A percentile compares a stretch with the other conserved stretches of the same genome.
These are phyloP conservation scores for Mucor piriformis DNA, from an alignment of 371 early-diverging fungal genomes.

Conservation along the genomic window DNA sequence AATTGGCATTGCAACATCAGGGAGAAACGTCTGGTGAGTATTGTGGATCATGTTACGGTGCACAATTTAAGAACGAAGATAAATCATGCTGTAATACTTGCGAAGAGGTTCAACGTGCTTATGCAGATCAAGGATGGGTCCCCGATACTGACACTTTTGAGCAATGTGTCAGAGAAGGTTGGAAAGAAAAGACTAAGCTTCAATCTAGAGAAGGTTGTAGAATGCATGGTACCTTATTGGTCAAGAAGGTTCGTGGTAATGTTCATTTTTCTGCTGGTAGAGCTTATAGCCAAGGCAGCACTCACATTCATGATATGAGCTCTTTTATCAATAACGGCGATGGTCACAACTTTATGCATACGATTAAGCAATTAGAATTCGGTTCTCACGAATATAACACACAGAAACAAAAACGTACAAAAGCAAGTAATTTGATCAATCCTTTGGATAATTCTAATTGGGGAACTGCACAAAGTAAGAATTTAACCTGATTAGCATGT, in stretches of 20 bases:
- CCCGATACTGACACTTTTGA: constrained; percentile 76
- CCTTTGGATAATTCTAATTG: constrained; percentile 77
- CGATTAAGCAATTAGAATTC: constrained; percentile 82
- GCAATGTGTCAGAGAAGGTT: constrained; percentile 92
- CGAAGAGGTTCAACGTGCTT: constrained; percentile 85
- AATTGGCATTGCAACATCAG: constrained; percentile 14
- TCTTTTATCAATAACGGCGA: constrained; percentile 44
- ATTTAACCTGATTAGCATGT: neutral
- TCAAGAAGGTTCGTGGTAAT: constrained; percentile 90
- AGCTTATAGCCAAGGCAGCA: constrained; percentile 68
- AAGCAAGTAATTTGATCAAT: constrained; percentile 59
- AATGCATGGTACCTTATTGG: constrained; percentile 77
- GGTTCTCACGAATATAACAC: constrained; percentile 57
- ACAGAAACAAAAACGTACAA: constrained; percentile 38
- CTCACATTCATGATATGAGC: constrained; percentile 69
- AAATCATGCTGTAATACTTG: constrained; percentile 93
- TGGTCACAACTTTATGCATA: constrained; percentile 76
- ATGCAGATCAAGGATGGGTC: constrained; percentile 79
- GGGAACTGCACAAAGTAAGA: constrained; percentile 46
- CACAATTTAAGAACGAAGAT: constrained; percentile 46
- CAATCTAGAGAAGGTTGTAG: constrained; percentile 91
- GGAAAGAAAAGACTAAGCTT: constrained; percentile 67
- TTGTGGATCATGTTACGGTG: constrained; percentile 94
- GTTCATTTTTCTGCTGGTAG: constrained; percentile 93
- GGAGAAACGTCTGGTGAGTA: constrained; percentile 42